Conservation (phyloP, 257 asterid genomes). For the Prunella vulgaris region DNA sequence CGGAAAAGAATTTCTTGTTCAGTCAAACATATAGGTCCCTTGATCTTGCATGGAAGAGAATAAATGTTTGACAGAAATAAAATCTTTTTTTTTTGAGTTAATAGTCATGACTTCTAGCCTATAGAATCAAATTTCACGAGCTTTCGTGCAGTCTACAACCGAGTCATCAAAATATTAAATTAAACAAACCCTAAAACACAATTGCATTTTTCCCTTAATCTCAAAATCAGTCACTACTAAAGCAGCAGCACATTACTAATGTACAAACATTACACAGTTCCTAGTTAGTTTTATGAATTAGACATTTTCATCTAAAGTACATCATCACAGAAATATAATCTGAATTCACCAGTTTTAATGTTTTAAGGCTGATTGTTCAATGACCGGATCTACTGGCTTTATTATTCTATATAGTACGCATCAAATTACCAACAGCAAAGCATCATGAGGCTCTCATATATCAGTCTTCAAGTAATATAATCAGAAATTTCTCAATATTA, state of each 20-base stretch:
- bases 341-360: background rate
- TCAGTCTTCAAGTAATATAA: background rate
- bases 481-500: background rate
- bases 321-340: background rate
- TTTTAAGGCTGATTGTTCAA: background rate
- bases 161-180: background rate
- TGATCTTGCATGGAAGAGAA: no score
- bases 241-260: background rate
- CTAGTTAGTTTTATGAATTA: background rate
- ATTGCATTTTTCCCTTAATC: background rate
- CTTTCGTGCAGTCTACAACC: background rate
- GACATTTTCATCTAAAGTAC: background rate
- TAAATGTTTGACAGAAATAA: constrained; percentile 3
- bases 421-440: background rate
- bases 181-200: background rate
- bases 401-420: background rate
- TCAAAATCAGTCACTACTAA: background rate
- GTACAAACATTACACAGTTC: background rate
- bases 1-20: constrained; percentile 24
- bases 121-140: background rate
- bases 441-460: background rate
- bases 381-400: background rate
- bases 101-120: background rate
- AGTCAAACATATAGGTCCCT: constrained; percentile 24
- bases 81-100: background rate